Evolutionary conservation across 2,329 filamentous ascomycete species (phyloP).

Genomic region (Diaporthe nobilis): DNA sequence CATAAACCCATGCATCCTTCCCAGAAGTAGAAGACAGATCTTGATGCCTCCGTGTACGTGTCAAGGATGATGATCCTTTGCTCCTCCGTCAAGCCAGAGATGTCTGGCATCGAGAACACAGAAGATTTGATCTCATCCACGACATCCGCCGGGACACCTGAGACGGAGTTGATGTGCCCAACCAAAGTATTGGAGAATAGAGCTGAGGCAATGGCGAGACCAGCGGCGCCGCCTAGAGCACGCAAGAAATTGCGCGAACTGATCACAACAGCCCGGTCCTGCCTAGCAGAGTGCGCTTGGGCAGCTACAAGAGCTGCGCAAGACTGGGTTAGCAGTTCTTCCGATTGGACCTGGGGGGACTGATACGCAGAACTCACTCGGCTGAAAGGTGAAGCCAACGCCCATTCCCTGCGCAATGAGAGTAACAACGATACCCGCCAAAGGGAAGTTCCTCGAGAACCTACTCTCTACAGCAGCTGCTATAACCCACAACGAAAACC

Average conservation of each 20-base stretch:
- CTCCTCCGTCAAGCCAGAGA: slow-evolving; percentile 51
- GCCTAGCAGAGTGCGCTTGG: slow-evolving; percentile 69
- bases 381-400: slow-evolving; percentile 64
- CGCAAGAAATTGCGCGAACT: slow-evolving; percentile 75
- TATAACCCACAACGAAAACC: slow-evolving; percentile 54
- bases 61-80: slow-evolving; percentile 36
- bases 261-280: slow-evolving; percentile 73
- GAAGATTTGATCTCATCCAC: slow-evolving; percentile 53
- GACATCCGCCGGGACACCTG: slow-evolving; percentile 45
- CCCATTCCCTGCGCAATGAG: slow-evolving; percentile 66
- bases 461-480: slow-evolving; percentile 43
- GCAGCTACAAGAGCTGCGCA: slow-evolving; percentile 63
- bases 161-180: slow-evolving; percentile 51
- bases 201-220: slow-evolving; percentile 70
- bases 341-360: not conserved
- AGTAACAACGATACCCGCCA: slow-evolving; percentile 60
- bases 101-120: slow-evolving; percentile 54
- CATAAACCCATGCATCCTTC: slow-evolving; percentile 35
- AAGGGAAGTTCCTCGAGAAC: not conserved
- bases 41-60: slow-evolving; percentile 38
- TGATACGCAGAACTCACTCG: slow-evolving; percentile 46
- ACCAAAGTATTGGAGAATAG: slow-evolving; percentile 49
- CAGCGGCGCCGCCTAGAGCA: slow-evolving; percentile 69
- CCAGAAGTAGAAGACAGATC: slow-evolving; percentile 41
- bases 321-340: not conserved